phyloP scores from a whole-genome alignment of 2,329 filamentous ascomycete species.

The Arthroderma sp. region DNA sequence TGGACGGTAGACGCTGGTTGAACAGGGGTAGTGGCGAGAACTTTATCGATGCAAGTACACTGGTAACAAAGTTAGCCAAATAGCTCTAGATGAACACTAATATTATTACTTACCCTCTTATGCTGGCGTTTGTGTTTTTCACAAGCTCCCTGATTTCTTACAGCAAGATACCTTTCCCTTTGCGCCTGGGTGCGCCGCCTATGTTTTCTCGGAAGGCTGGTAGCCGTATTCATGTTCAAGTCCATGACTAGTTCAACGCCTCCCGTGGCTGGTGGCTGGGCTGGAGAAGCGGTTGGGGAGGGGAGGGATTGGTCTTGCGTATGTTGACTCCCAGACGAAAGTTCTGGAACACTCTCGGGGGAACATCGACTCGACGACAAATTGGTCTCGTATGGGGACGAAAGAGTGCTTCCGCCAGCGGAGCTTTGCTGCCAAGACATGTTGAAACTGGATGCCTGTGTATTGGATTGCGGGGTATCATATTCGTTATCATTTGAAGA shows the following conservation, averaged over 20 bases:
- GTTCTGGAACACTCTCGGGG: constrained; percentile 11
- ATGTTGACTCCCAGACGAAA: not conserved
- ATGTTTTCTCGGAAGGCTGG: constrained; percentile 30
- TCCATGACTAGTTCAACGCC: constrained; percentile 29
- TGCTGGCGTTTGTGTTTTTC: constrained; percentile 33
- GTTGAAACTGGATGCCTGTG: constrained; percentile 3
- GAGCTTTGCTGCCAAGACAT: constrained; percentile 8
- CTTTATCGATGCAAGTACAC: constrained; percentile 30
- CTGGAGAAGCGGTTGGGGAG: not conserved
- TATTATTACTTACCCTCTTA: constrained; percentile 23
- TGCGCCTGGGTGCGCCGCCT: constrained; percentile 29
- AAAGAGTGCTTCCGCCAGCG: constrained; percentile 12
- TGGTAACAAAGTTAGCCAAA: constrained; percentile 13
- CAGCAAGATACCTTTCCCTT: constrained; percentile 32
- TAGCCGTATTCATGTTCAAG: constrained; percentile 30
- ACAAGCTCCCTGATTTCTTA: constrained; percentile 30
- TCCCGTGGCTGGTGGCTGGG: constrained; percentile 11
- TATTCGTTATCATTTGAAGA: not conserved
- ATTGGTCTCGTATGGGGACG: constrained; percentile 10
- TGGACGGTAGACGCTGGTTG: not conserved
- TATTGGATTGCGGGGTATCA: not conserved
- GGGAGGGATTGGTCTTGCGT: constrained; percentile 3
- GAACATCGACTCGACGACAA: constrained; percentile 13
- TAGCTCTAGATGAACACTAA: not conserved
- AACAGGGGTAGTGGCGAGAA: constrained; percentile 4